These are phyloP conservation scores for Ogataea thermomethanolica DNA, from an alignment of 805 yeast species.

Conservation along the genomic window DNA sequence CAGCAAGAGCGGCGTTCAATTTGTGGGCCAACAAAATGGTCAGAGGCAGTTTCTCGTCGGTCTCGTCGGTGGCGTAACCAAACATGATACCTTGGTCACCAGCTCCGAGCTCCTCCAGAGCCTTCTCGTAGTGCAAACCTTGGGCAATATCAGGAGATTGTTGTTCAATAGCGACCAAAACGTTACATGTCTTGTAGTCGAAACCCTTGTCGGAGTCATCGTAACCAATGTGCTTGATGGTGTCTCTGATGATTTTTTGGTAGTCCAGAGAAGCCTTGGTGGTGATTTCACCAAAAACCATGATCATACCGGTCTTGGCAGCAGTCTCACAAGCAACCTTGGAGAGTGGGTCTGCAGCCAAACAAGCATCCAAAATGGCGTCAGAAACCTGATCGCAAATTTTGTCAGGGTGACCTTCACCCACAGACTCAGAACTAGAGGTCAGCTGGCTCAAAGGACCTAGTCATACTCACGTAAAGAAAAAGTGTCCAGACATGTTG, in stretches of 20 bases:
- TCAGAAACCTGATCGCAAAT: slow-evolving; percentile 99
- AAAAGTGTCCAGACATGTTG: slow-evolving; percentile 29
- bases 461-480: slow-evolving; percentile 28
- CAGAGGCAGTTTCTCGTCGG: slow-evolving; percentile 95
- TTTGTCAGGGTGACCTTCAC: slow-evolving; percentile 94
- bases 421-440: slow-evolving; percentile 80
- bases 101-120: slow-evolving; percentile 96
- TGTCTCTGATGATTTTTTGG: slow-evolving; percentile 97
- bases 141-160: slow-evolving; percentile 99
- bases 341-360: slow-evolving; percentile 91
- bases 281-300: slow-evolving; percentile 99
- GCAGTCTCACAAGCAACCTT: slow-evolving; percentile 99
- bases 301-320: slow-evolving; percentile 98
- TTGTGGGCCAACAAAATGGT: slow-evolving; percentile 93
- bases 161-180: slow-evolving; percentile 97
- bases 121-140: slow-evolving; percentile 96
- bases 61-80: slow-evolving; percentile 99
- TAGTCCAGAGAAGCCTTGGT: slow-evolving; percentile 92
- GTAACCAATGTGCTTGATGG: slow-evolving; percentile 97
- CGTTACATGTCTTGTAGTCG: slow-evolving; percentile 99
- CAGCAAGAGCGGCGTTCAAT: slow-evolving; percentile 94
- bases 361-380: slow-evolving; percentile 96
- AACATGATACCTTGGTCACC: slow-evolving; percentile 99
- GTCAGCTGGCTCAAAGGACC: slow-evolving; percentile 1
- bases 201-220: slow-evolving; percentile 95